These are phyloP conservation scores for Teratosphaeria viscida DNA, from an alignment of 2,329 filamentous ascomycete genomes.

Conservation along the genomic window DNA sequence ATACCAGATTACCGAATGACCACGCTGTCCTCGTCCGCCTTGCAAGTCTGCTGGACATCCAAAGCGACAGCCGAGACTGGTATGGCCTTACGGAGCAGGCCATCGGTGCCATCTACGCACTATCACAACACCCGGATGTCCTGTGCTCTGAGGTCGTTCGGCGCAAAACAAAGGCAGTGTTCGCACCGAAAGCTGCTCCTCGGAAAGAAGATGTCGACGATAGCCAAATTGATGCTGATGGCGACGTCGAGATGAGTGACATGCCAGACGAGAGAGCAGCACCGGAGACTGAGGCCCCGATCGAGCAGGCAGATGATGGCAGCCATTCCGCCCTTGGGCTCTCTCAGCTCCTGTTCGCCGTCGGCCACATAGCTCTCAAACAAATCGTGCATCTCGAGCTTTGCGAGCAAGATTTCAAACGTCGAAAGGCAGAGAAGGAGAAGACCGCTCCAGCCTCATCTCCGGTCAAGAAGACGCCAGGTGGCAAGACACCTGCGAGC, in stretches of 20 bases:
- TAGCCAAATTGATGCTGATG: conserved; percentile 23
- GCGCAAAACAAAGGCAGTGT: conserved; percentile 76
- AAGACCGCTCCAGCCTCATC: conserved; percentile 40
- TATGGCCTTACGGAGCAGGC: conserved; percentile 91
- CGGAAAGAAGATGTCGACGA: conserved; percentile 15
- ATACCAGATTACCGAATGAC: conserved; percentile 78
- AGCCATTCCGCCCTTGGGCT: conserved; percentile 51
- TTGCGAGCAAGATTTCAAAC: conserved; percentile 97
- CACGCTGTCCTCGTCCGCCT: conserved; percentile 76
- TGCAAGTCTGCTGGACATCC: conserved; percentile 73
- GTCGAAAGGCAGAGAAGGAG: conserved; percentile 82
- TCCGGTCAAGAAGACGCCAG: conserved; percentile 27
- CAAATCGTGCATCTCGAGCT: conserved; percentile 97
- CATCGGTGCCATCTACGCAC: conserved; percentile 84
- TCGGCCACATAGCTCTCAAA: conserved; percentile 94
- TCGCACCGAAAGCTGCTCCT: conserved; percentile 43
- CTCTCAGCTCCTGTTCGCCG: conserved; percentile 86
- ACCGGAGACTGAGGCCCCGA: conserved; percentile 9
- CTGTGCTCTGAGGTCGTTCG: conserved; percentile 85
- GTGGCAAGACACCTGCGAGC: conserved; percentile 15
- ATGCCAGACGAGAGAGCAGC: conserved; percentile 16
- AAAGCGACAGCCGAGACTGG: conserved; percentile 87
- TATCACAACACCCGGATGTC: conserved; percentile 88
- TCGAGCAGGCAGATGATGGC: not conserved
- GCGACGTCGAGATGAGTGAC: conserved; percentile 30